These are phyloP conservation scores for Lentinula aciculospora DNA, from an alignment of 768 basidiomycete species.

Conservation along the genomic window DNA sequence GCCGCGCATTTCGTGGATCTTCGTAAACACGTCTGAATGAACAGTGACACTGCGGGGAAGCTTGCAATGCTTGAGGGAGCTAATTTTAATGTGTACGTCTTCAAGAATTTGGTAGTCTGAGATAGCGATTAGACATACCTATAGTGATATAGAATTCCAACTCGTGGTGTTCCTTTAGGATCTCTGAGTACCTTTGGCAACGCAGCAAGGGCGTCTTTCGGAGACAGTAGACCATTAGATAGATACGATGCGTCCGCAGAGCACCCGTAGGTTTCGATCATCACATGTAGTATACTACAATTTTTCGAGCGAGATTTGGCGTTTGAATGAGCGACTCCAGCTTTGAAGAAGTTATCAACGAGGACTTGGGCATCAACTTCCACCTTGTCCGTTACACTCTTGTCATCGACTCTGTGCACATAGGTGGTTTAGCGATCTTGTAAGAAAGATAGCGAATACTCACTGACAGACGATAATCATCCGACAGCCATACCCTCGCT, in stretches of 20 bases:
- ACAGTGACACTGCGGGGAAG: constrained; percentile 10
- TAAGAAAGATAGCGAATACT: not conserved
- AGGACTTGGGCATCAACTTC: constrained; percentile 10
- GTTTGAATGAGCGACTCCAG: constrained; percentile 8
- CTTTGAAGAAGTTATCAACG: constrained; percentile 14
- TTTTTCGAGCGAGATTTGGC: constrained; percentile 9
- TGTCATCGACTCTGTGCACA: constrained; percentile 10
- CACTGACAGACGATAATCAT: constrained; percentile 17
- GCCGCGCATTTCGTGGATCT: constrained; percentile 10
- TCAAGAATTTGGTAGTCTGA: not conserved
- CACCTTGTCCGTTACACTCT: constrained; percentile 9
- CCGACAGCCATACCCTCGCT: constrained; percentile 13
- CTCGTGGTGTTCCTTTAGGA: constrained; percentile 10
- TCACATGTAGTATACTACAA: constrained; percentile 12
- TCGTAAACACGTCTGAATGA: constrained; percentile 9
- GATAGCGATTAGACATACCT: constrained; percentile 5
- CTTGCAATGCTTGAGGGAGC: constrained; percentile 8
- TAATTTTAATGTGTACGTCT: not conserved
- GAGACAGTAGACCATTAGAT: constrained; percentile 7
- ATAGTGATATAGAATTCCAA: constrained; percentile 14
- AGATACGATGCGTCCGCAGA: constrained; percentile 8
- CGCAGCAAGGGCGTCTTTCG: constrained; percentile 11
- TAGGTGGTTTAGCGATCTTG: not conserved
- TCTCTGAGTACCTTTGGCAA: constrained; percentile 11
- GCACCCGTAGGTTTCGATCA: constrained; percentile 15